These are phyloP conservation scores for Suhomyces taliae DNA, from an alignment of 1,139 yeast genomes.

Conservation along the genomic window DNA sequence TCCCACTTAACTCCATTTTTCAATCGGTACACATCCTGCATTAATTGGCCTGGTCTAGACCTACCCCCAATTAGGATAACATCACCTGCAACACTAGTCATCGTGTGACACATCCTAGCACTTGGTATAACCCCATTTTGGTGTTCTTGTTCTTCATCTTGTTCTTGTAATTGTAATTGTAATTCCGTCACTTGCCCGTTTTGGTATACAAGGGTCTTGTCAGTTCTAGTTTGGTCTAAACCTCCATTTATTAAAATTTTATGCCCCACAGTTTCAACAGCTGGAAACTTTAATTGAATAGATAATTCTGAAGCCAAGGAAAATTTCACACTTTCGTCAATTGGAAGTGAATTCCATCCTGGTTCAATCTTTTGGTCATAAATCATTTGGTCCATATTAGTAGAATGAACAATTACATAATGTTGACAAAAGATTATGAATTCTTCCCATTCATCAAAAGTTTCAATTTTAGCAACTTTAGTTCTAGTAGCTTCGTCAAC, in stretches of 20 bases:
- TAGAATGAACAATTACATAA: constrained; percentile 68
- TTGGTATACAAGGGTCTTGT: constrained; percentile 18
- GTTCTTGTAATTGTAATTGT: background rate
- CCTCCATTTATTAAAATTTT: constrained; percentile 55
- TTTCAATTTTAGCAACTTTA: constrained; percentile 54
- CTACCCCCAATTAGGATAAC: constrained; percentile 67
- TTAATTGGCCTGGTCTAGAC: constrained; percentile 52
- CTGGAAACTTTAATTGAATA: constrained; percentile 50
- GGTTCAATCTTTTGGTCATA: background rate
- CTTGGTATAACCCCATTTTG: constrained; percentile 19
- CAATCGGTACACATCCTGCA: constrained; percentile 33
- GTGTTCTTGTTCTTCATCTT: background rate
- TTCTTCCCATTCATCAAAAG: constrained; percentile 85
- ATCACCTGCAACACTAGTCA: constrained; percentile 33
- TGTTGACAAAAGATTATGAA: constrained; percentile 76
- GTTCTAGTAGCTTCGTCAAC: constrained; percentile 41
- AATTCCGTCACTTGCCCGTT: constrained; percentile 1
- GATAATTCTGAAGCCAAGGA: constrained; percentile 3
- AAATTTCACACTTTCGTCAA: constrained; percentile 10
- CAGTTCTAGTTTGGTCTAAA: constrained; percentile 44
- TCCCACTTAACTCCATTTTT: constrained; percentile 35
- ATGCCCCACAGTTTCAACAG: constrained; percentile 27
- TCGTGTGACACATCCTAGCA: constrained; percentile 63
- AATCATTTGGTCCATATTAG: constrained; percentile 29
- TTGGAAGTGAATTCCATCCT: background rate